Percentiles rank a stretch among this genome's conserved stretches.
Evolutionary conservation across 495 filamentous ascomycete species (phyloP).

Genomic region (Neurospora cerealis): DNA sequence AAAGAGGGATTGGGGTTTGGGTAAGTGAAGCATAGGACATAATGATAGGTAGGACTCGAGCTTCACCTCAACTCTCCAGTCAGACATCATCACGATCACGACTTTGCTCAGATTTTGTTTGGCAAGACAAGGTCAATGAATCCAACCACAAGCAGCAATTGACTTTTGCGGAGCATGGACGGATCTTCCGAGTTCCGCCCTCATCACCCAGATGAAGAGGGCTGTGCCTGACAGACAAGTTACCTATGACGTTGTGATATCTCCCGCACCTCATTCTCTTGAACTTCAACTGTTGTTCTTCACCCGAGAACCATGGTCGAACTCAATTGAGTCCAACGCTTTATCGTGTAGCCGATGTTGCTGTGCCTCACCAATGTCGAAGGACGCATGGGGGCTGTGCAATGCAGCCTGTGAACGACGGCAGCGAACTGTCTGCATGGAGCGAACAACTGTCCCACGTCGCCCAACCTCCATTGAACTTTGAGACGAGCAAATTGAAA

Average conservation of each 20-base stretch:
- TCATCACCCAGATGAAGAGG: neutral
- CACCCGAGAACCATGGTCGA: neutral
- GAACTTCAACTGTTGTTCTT: neutral
- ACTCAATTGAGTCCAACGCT: neutral
- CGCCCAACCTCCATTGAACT: neutral
- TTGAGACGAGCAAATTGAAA: neutral
- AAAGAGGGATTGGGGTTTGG: neutral
- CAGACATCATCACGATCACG: neutral
- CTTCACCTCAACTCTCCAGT: neutral
- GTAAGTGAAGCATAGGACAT: neutral
- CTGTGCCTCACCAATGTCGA: neutral
- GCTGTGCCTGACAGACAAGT: neutral
- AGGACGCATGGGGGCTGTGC: neutral
- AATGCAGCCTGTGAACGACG: neutral
- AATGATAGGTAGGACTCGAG: neutral
- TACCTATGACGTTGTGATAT: neutral
- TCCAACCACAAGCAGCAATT: neutral
- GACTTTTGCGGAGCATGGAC: neutral
- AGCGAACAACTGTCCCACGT: neutral
- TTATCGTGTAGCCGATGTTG: neutral
- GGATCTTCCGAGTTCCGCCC: neutral
- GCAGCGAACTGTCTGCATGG: neutral
- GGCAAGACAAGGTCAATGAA: neutral
- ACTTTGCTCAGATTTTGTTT: neutral
- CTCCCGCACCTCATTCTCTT: neutral